Evolutionary conservation across 2,329 filamentous ascomycete genomes (phyloP), one percentile per base, ranked within the genome.

Genomic region (Epicoccum sorghinum): DNA sequence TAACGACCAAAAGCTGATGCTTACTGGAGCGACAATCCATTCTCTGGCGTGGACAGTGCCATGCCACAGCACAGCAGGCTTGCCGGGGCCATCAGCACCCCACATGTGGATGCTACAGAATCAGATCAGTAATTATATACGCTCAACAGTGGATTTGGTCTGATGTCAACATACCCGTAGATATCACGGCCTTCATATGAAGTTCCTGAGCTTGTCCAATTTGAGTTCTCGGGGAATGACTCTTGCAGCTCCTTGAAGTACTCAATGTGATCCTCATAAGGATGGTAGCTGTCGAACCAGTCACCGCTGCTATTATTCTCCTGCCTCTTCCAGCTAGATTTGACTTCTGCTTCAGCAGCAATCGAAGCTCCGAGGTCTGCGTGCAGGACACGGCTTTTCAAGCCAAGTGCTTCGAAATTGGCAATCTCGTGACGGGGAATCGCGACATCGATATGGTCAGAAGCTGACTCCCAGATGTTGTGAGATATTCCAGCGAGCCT

Each of bases 281-380:
- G 53, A 36, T 73, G 70, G 43, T 73, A 72, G 40, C 64, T 65
- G 42, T 70, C 65, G 43, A 70, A 73, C 68, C 69, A 73, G 1
- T 59, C 52, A 29, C 59, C 60, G 8, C 57, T 54, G 0, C 62
- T 56, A 7, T 47, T 45, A 23, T 64, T 59, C 7, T 56, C 42
- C 30, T 70, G 58, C 23, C 68, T 60, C 55, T 66, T 68, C 61
- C 61, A 65, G 1, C 32, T 44, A 8, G 7, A 83, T 82, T 66
- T 87, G 4, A 61, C 52, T 18, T 61, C 52, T n/a, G 61, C 64
- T 50, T 80, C 78, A 32, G 66, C 69, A 9, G 66, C 66, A 52
- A 81, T 81, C 2, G 76, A 75, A n/a, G 58, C 39, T 13, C 78
- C 78, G 5, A 81, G 68, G 61, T 81, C 69, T 29, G 74, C 71